Evolutionary conservation across 768 basidiomycete species (phyloP).

Genomic region (Lactifluus rugatus): DNA sequence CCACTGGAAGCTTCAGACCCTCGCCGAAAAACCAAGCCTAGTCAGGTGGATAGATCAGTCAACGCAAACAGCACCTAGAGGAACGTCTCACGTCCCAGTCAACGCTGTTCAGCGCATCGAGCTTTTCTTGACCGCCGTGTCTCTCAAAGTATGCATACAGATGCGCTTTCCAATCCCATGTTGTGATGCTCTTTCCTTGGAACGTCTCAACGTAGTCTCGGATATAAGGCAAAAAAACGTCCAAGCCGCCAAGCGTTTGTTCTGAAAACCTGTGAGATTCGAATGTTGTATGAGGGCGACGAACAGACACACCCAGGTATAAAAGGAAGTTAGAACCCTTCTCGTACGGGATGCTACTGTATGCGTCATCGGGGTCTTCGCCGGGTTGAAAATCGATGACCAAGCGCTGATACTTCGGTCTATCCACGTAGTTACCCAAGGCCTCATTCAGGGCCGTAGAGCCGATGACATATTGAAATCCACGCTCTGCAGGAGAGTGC

Average conservation of each 20-base stretch:
- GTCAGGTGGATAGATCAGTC: background rate
- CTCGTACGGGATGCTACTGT: constrained; percentile 69
- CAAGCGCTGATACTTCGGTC: constrained; percentile 70
- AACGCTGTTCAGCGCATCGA: constrained; percentile 55
- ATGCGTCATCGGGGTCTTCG: constrained; percentile 73
- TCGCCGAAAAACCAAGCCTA: constrained; percentile 81
- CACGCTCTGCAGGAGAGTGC: constrained; percentile 66
- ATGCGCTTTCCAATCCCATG: constrained; percentile 74
- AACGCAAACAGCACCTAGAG: background rate
- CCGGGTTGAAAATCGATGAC: constrained; percentile 65
- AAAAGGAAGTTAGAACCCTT: constrained; percentile 87
- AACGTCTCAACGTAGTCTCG: constrained; percentile 75
- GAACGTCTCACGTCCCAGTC: constrained; percentile 62
- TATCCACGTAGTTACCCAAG: constrained; percentile 46
- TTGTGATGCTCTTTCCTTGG: constrained; percentile 75
- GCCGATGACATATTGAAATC: constrained; percentile 73
- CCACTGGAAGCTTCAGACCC: constrained; percentile 60
- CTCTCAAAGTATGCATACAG: constrained; percentile 59
- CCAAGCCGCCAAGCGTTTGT: constrained; percentile 65
- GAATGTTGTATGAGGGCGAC: background rate
- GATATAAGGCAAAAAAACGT: constrained; percentile 78
- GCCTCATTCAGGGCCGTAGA: constrained; percentile 62
- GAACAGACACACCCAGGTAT: constrained; percentile 54
- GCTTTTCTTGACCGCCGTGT: constrained; percentile 49
- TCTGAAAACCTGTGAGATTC: constrained; percentile 33